Conservation (phyloP, 1,139 yeast genomes). For the Geotrichum candidum region DNA sequence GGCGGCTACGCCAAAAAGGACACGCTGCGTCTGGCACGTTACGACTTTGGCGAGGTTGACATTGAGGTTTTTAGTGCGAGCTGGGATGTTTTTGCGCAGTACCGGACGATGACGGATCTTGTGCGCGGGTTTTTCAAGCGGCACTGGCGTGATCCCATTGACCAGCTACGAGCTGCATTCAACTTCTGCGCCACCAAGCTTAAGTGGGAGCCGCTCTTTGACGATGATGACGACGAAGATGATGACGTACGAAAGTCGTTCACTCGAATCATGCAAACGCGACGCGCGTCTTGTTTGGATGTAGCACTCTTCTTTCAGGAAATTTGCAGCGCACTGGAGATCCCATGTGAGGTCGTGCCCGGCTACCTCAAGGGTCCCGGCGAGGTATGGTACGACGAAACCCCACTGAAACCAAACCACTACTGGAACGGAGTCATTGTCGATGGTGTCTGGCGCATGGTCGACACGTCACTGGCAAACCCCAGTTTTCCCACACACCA, state of each 20-base stretch:
- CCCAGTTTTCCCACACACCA: conserved; percentile 43
- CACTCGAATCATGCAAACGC: conserved; percentile 35
- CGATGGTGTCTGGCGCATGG: conserved; percentile 69
- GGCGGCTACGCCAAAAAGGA: conserved; percentile 23
- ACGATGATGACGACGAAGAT: conserved; percentile 23
- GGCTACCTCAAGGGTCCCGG: conserved; percentile 83
- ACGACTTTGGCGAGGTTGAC: conserved; percentile 30
- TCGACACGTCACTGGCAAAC: conserved; percentile 65
- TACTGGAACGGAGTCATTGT: conserved; percentile 79
- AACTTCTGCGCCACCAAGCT: conserved; percentile 50
- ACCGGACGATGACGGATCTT: conserved; percentile 29
- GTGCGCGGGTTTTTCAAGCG: conserved; percentile 3
- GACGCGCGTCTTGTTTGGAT: conserved; percentile 61
- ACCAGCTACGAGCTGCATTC: conserved; percentile 53
- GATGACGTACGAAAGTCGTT: conserved; percentile 20
- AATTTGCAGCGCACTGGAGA: conserved; percentile 61
- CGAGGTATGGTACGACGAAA: conserved; percentile 40
- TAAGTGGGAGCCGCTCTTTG: conserved; percentile 32
- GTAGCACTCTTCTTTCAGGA: conserved; percentile 69
- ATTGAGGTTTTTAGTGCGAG: conserved; percentile 25
- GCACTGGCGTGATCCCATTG: conserved; percentile 37
- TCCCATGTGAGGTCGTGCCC: conserved; percentile 67
- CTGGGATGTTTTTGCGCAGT: conserved; percentile 30
- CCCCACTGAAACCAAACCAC: conserved; percentile 60
- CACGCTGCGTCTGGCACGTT: conserved; percentile 21